Percentiles rank a stretch among this genome's conserved stretches.
Conservation (phyloP, 495 filamentous ascomycete genomes). For the Tricharina praecox region DNA sequence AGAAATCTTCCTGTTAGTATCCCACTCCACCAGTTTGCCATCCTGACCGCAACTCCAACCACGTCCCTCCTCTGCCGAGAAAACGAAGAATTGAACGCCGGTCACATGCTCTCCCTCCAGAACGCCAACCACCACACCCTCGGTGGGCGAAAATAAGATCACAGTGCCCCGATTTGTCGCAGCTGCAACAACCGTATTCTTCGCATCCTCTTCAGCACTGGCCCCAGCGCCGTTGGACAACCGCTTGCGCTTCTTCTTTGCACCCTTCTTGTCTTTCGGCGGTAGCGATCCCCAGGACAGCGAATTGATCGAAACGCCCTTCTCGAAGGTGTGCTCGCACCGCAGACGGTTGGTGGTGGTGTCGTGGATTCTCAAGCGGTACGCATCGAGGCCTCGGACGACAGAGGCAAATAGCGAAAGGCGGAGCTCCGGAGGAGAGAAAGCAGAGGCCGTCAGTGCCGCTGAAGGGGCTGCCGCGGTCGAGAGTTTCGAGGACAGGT, state of each 20-base stretch:
- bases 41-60: constrained; percentile 46
- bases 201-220: constrained; percentile 27
- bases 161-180: constrained; percentile 40
- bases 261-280: constrained; percentile 21
- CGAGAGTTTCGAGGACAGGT: constrained; percentile 4
- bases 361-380: constrained; percentile 44
- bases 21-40: constrained; percentile 45
- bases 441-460: constrained; percentile 24
- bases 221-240: constrained; percentile 33
- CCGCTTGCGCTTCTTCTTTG: constrained; percentile 38
- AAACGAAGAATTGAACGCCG: constrained; percentile 42
- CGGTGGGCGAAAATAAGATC: constrained; percentile 37
- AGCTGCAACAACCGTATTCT: constrained; percentile 35
- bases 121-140: constrained; percentile 36
- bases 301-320: constrained; percentile 38
- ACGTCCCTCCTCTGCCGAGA: constrained; percentile 31
- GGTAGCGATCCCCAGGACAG: constrained; percentile 36
- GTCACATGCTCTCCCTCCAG: constrained; percentile 37
- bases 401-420: constrained; percentile 44
- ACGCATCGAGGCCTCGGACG: constrained; percentile 41
- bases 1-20: constrained; percentile 34
- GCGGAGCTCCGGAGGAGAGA: constrained; percentile 40
- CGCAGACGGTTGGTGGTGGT: constrained; percentile 40
- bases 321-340: constrained; percentile 38
- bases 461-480: background rate